A percentile compares a stretch with the other conserved stretches of the same genome.
phyloP scores from a whole-genome alignment of 202 grass and related monocot species.

The Schoenoplectus tabernaemontani region DNA sequence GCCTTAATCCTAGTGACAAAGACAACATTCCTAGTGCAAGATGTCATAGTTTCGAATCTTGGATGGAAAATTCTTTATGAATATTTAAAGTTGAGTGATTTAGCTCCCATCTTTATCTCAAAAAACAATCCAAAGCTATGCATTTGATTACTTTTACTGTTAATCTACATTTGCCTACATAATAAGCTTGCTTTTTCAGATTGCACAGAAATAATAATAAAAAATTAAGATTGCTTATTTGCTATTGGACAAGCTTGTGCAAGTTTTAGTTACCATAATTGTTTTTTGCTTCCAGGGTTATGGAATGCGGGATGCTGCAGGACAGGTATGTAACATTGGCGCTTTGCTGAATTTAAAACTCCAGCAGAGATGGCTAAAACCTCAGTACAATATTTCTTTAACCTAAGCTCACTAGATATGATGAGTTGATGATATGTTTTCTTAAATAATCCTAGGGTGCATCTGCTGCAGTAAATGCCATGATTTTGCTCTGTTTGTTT shows the following conservation, averaged over 20 bases:
- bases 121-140: too few relatives aligned
- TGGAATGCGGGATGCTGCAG: conserved; percentile 33
- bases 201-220: neutral
- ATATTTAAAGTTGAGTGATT: neutral
- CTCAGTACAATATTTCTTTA: neutral
- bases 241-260: neutral
- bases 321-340: conserved; percentile 33
- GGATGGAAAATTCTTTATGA: neutral
- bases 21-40: neutral
- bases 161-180: too few relatives aligned
- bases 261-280: neutral
- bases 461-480: conserved; percentile 79
- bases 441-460: conserved; percentile 42
- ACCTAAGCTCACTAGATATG: neutral
- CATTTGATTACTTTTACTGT: too few relatives aligned
- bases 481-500: conserved; percentile 64
- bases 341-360: neutral
- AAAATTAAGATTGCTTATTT: neutral
- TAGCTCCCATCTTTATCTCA: neutral
- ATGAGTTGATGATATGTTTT: neutral
- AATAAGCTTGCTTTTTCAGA: too few relatives aligned
- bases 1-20: neutral
- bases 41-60: neutral
- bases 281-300: conserved; percentile 42
- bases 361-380: neutral